phyloP scores from a whole-genome alignment of 2,329 filamentous ascomycete species.

The Pseudopyrenochaeta lycopersici region DNA sequence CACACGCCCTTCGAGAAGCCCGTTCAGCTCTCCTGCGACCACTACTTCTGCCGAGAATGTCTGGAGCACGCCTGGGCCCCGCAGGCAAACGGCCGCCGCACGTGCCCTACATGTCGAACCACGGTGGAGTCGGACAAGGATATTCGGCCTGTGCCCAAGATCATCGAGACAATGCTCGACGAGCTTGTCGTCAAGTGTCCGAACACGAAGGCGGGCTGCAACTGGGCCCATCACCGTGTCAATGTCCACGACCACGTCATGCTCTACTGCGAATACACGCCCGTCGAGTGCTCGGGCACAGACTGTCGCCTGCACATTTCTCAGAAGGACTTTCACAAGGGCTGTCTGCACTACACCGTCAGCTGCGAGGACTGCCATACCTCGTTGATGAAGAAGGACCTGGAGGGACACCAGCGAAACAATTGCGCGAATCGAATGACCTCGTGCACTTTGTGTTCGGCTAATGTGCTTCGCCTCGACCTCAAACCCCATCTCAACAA shows the following conservation, averaged over 20 bases:
- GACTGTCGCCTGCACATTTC: conserved; percentile 62
- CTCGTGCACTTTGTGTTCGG: conserved; percentile 53
- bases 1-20: conserved; percentile 69
- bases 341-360: conserved; percentile 64
- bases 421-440: conserved; percentile 61
- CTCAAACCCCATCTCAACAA: conserved; percentile 53
- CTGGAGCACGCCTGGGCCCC: conserved; percentile 54
- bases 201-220: conserved; percentile 63
- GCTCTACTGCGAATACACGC: conserved; percentile 66
- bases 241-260: conserved; percentile 68
- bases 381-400: conserved; percentile 63
- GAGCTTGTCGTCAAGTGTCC: conserved; percentile 69
- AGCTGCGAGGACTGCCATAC: conserved; percentile 63
- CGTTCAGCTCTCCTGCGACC: conserved; percentile 67
- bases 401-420: conserved; percentile 59
- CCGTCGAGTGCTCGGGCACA: conserved; percentile 61
- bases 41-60: conserved; percentile 70
- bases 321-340: conserved; percentile 63
- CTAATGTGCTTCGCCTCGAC: conserved; percentile 53
- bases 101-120: conserved; percentile 67
- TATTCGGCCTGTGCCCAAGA: conserved; percentile 57
- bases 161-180: conserved; percentile 69
- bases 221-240: conserved; percentile 62
- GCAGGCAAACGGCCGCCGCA: conserved; percentile 43
- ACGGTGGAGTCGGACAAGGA: conserved; percentile 46